These are phyloP conservation scores for Lentinus polychrous DNA, from an alignment of 1,284 basidiomycete genomes.

Conservation along the genomic window DNA sequence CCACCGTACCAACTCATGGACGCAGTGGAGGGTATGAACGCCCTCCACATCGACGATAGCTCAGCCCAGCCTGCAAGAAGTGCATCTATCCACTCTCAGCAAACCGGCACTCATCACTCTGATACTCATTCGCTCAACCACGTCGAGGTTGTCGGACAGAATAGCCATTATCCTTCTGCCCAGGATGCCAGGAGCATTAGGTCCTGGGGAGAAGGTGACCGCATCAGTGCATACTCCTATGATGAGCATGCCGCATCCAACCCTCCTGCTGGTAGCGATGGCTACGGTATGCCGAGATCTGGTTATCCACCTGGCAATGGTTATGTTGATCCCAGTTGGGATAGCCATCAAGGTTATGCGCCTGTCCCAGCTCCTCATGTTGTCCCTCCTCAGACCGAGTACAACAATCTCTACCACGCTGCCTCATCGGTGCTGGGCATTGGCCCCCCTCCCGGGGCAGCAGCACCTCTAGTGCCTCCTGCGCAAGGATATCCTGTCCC, in stretches of 20 bases:
- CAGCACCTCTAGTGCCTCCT: conserved; percentile 10
- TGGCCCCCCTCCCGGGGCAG: conserved; percentile 43
- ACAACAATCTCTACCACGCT: conserved; percentile 56
- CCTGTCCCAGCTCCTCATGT: conserved; percentile 9
- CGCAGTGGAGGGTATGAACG: neutral
- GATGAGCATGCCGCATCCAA: conserved; percentile 21
- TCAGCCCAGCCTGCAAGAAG: neutral
- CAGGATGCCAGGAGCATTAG: conserved; percentile 14
- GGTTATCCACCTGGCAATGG: neutral
- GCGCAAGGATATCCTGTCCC: conserved; percentile 11
- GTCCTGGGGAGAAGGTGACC: conserved; percentile 18
- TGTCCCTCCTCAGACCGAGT: conserved; percentile 31
- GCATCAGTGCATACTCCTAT: conserved; percentile 28
- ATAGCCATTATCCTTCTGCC: conserved; percentile 19
- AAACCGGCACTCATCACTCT: neutral
- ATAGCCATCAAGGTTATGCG: conserved; percentile 6
- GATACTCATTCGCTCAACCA: conserved; percentile 9
- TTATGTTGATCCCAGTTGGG: neutral
- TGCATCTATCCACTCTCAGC: conserved; percentile 12
- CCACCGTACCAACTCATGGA: conserved; percentile 1
- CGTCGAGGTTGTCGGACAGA: conserved; percentile 21
- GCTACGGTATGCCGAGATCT: too few relatives aligned
- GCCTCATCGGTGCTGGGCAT: conserved; percentile 80
- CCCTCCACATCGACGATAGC: conserved; percentile 2
- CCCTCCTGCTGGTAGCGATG: neutral